Base-by-base conservation (phyloP, 2,329 filamentous ascomycete genomes). In the Ophiocordyceps sinensis region DNA sequence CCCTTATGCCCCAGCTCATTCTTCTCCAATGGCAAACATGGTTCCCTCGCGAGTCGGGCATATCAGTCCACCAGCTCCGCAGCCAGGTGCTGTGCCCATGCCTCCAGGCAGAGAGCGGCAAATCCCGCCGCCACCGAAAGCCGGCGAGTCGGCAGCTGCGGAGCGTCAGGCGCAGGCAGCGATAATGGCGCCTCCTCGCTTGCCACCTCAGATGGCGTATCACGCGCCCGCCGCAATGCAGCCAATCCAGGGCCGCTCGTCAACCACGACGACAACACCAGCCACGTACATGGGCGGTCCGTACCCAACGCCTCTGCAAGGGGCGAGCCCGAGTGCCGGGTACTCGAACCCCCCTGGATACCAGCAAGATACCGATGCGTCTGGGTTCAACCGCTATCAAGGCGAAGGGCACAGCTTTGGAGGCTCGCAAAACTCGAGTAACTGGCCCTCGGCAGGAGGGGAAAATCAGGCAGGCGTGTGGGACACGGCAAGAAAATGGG, bases 401-500 rank as follows among this genome's bases (percentile, higher is more conserved):
- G 58, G 62, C 38, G 61, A 58, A 12, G 62, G 64, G 30, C 56
- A 66, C 43, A 51, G 64, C 38, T 53, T 53, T 15, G 52, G 55
- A 38, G 57, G 57, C 44, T 49, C 47, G 39, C 47, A 56, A 35
- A 43, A 51, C 28, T 38, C 44, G 3, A 38, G 38, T 4, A 38
- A 32, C 21, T 28, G 37, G 15, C 30, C 37, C 28, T 54, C 49
- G 38, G 44, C 45, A 47, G 57, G 49, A 44, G 49, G 48, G 47
- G 54, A 55, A 21, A 53, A 54, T 23, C 65, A 65, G 15, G 62
- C 64, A 3, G 65, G 68, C n/a, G 58, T 76, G 6, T 76, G 72
- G 71, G 65, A 64, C 42, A 58, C 68, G 37, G 73, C 73, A 11
- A 75, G 71, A 63, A 76, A 73, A 55, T 68, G 71, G 64, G 73